Conservation (phyloP, 305 asterid species). For the Rubia tinctorum region DNA sequence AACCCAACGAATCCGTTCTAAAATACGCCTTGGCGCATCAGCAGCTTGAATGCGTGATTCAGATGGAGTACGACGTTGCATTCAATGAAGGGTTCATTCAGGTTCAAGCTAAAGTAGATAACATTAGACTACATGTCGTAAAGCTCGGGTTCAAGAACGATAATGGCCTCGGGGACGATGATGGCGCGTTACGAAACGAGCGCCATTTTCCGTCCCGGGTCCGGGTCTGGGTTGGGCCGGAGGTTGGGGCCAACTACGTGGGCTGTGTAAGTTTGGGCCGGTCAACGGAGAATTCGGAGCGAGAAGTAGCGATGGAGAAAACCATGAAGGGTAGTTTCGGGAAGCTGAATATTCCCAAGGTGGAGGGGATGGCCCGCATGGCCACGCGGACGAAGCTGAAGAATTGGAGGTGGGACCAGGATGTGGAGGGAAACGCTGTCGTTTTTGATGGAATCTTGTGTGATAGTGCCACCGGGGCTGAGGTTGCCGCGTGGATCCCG, state of each 20-base stretch:
- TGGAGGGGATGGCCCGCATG: constrained; percentile 53
- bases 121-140: constrained; percentile 62
- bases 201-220: constrained; percentile 71
- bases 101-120: constrained; percentile 56
- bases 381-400: constrained; percentile 50
- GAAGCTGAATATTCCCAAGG: constrained; percentile 37
- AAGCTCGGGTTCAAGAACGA: constrained; percentile 57
- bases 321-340: constrained; percentile 57
- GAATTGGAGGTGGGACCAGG: constrained; percentile 96
- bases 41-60: constrained; percentile 84
- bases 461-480: constrained; percentile 55
- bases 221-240: constrained; percentile 88
- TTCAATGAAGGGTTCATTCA: constrained; percentile 55
- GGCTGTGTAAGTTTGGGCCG: constrained; percentile 72
- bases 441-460: constrained; percentile 53
- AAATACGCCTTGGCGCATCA: constrained; percentile 84
- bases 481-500: constrained; percentile 69
- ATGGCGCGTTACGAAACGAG: constrained; percentile 37
- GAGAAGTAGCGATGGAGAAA: constrained; percentile 55
- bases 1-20: constrained; percentile 51
- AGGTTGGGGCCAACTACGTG: constrained; percentile 66
- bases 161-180: constrained; percentile 20
- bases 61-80: constrained; percentile 58
- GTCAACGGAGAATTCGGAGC: constrained; percentile 60
- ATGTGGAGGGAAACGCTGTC: constrained; percentile 72